Evolutionary conservation across 2,329 filamentous ascomycete genomes (phyloP).

Genomic region (Tolypocladium ovalisporum): DNA sequence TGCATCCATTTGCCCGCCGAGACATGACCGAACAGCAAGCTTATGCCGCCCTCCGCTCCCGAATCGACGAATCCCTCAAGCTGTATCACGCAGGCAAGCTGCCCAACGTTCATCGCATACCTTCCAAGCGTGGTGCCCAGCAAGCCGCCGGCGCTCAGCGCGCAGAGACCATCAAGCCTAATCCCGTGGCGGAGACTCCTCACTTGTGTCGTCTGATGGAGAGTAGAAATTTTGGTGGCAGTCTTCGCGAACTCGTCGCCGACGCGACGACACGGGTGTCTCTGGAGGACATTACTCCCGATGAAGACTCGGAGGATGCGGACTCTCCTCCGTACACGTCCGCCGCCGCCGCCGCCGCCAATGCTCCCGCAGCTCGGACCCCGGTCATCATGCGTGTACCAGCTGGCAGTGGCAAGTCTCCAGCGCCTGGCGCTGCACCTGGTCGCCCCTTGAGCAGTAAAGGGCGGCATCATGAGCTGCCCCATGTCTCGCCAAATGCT

Average conservation of each 20-base stretch:
- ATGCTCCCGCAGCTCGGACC: conserved; percentile 16
- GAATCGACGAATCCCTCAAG: conserved; percentile 43
- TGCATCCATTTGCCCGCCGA: conserved; percentile 23
- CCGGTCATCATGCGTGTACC: conserved; percentile 47
- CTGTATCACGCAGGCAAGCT: conserved; percentile 41
- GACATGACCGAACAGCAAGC: conserved; percentile 44
- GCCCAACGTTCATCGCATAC: conserved; percentile 35
- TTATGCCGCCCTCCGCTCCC: conserved; percentile 36
- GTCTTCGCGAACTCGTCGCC: conserved; percentile 46
- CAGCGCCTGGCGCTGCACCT: conserved; percentile 27
- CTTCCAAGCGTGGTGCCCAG: conserved; percentile 18
- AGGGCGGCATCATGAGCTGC: conserved; percentile 29
- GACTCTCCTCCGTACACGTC: conserved; percentile 8
- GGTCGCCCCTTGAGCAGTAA: conserved; percentile 48
- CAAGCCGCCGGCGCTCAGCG: not conserved
- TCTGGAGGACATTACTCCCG: conserved; percentile 36
- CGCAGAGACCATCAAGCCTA: conserved; percentile 23
- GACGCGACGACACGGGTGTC: conserved; percentile 47
- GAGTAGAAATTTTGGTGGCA: conserved; percentile 47
- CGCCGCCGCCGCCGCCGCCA: conserved; percentile 3
- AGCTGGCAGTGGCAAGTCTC: conserved; percentile 43
- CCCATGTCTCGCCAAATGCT: conserved; percentile 24
- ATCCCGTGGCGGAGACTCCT: conserved; percentile 48
- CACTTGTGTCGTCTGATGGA: conserved; percentile 57
- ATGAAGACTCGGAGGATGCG: conserved; percentile 41